Evolutionary conservation across 139 green algal species (phyloP).

Genomic region (Zygnema cylindricum): DNA sequence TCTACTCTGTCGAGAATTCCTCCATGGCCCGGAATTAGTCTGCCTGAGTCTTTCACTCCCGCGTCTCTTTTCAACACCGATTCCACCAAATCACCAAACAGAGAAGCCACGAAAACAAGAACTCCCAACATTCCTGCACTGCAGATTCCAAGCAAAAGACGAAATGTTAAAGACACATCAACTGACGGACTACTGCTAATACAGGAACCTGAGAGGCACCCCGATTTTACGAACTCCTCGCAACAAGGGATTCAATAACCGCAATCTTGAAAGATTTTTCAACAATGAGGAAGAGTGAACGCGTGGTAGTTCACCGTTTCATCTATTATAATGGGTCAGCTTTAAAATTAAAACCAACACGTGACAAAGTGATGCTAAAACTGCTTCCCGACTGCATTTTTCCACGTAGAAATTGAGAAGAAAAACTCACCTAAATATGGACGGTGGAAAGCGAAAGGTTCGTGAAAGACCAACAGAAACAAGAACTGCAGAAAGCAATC

Average conservation of each 20-base stretch:
- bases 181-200: no score
- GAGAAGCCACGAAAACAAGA: slow-evolving; percentile 47
- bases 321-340: not conserved
- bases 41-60: slow-evolving; percentile 84
- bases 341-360: not conserved
- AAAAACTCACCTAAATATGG: slow-evolving; percentile 26
- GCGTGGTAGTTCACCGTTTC: not conserved
- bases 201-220: no score
- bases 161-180: not conserved
- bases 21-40: slow-evolving; percentile 95
- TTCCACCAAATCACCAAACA: slow-evolving; percentile 99
- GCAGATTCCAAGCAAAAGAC: not conserved
- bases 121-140: slow-evolving; percentile 28
- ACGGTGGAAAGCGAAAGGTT: slow-evolving; percentile 44
- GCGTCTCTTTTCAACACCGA: slow-evolving; percentile 97
- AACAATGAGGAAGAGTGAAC: not conserved
- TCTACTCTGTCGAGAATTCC: slow-evolving; percentile 66
- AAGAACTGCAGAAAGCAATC: slow-evolving; percentile 36
- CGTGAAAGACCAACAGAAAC: slow-evolving; percentile 18
- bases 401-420: not conserved
- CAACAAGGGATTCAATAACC: not conserved
- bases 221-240: not conserved
- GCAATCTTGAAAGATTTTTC: not conserved
- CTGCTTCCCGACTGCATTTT: not conserved
- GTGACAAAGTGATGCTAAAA: not conserved